Evolutionary conservation across 495 filamentous ascomycete species (phyloP), one percentile per base, ranked within the genome.

Genomic region (Cenococcum geophilum): DNA sequence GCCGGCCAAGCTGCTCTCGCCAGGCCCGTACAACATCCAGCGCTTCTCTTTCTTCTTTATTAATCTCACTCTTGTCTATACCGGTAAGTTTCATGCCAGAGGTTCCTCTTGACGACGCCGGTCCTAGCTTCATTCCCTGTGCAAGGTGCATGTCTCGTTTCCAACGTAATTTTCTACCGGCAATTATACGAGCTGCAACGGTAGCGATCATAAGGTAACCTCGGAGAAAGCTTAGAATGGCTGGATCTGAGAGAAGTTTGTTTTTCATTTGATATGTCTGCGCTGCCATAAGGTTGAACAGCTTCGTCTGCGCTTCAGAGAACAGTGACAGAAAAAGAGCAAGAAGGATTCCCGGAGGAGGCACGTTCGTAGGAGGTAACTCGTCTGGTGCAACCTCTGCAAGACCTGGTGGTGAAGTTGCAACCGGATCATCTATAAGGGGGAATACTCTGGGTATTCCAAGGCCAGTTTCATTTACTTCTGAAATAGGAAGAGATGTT

Each of bases 51-150:
- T 95, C 89, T 76, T 98, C 93, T 65, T 86, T 88, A 36, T 84
- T 82, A 37, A 79, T 76, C 73, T 97, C 91, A 25, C 83, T 77
- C 72, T 86, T 89, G 71, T 92, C 90, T 14, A 95, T 76, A 8
- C 86, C 84, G 1, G 85, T 83, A 9, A 97, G 82, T 73, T 96
- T 97, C 93, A 97, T 96, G 23, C 92, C 91, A 49, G 79, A 82
- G 23, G 76, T 69, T 11, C 59, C 59, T 10, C 66, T 50, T 11
- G 83, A 77, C 23, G 80, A 82, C 1, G 89, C 87, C 12, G 83
- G 82, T 0, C 87, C 85, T 64, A 97, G 93, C 52, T 85, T 83
- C 88, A 92, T 95, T 66, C 84, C 82, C 72, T 95, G 89, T n/a
- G 85, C 80, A n/a, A 97, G 81, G 65, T 86, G 80, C 53, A 79